phyloP scores from a whole-genome alignment of 106 monocot genomes.

The Allium cepa region DNA sequence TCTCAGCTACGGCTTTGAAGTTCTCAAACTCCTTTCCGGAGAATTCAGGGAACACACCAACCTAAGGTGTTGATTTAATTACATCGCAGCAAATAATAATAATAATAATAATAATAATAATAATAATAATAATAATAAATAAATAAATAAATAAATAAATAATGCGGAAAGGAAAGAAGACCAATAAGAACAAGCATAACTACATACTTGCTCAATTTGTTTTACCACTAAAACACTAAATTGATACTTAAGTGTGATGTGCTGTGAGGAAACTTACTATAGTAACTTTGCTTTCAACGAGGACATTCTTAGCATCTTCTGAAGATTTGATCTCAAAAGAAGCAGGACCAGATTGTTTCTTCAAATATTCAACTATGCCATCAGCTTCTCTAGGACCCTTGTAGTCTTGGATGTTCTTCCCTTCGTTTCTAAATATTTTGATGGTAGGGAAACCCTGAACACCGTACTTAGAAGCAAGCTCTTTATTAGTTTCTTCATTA shows the following conservation, averaged over 20 bases:
- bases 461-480: constrained; percentile 58
- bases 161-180: neutral
- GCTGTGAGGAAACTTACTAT: constrained; percentile 46
- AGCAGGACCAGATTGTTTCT: constrained; percentile 80
- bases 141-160: neutral
- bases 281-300: constrained; percentile 52
- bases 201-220: too few relatives aligned
- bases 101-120: too few relatives aligned
- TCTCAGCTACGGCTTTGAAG: constrained; percentile 70
- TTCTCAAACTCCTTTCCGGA: constrained; percentile 73
- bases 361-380: constrained; percentile 85
- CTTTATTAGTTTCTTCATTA: constrained; percentile 66
- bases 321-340: constrained; percentile 70
- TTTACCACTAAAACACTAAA: too few relatives aligned
- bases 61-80: constrained; percentile 24
- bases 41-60: constrained; percentile 70
- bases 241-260: too few relatives aligned
- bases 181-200: neutral
- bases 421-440: constrained; percentile 79
- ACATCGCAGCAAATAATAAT: too few relatives aligned
- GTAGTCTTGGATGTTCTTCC: constrained; percentile 68
- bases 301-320: constrained; percentile 40
- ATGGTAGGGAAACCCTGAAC: constrained; percentile 78
- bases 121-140: too few relatives aligned
- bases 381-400: constrained; percentile 90